phyloP scores from a whole-genome alignment of 176 grass and related monocot species.

The Elymus sibiricus region DNA sequence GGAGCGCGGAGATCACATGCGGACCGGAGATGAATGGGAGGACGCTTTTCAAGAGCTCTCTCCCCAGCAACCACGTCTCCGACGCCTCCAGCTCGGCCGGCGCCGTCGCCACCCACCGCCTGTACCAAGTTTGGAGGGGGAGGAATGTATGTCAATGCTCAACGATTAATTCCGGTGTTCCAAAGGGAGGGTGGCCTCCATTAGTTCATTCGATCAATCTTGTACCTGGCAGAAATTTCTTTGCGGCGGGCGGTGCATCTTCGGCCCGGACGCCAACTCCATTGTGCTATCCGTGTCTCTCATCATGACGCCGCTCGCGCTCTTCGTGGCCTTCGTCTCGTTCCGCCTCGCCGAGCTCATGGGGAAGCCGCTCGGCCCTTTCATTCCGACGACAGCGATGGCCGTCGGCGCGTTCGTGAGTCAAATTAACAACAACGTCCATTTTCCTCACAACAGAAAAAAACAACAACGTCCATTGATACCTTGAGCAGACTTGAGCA shows the following conservation, averaged over 20 bases:
- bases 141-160: conserved; percentile 49
- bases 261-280: conserved; percentile 88
- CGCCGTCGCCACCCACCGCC: conserved; percentile 32
- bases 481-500: background rate
- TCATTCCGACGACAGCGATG: conserved; percentile 56
- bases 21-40: conserved; percentile 32
- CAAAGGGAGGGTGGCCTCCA: background rate
- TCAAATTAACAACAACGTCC: background rate
- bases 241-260: conserved; percentile 74
- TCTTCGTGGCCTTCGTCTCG: conserved; percentile 66
- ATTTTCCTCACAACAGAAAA: background rate
- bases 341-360: conserved; percentile 55
- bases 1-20: conserved; percentile 31
- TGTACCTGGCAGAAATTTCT: conserved; percentile 54
- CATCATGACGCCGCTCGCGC: conserved; percentile 61
- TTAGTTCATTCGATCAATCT: background rate
- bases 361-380: conserved; percentile 40
- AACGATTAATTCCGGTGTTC: background rate
- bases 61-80: conserved; percentile 39
- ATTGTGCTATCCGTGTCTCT: conserved; percentile 74
- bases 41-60: conserved; percentile 36
- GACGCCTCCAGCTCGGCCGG: conserved; percentile 36
- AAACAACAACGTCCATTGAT: background rate
- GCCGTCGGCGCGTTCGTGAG: conserved; percentile 71
- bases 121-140: conserved; percentile 87